A percentile compares a stretch with the other conserved stretches of the same genome.
phyloP scores from a whole-genome alignment of 192 early-diverging fungal species.

The Dimargaris xerosporica region DNA sequence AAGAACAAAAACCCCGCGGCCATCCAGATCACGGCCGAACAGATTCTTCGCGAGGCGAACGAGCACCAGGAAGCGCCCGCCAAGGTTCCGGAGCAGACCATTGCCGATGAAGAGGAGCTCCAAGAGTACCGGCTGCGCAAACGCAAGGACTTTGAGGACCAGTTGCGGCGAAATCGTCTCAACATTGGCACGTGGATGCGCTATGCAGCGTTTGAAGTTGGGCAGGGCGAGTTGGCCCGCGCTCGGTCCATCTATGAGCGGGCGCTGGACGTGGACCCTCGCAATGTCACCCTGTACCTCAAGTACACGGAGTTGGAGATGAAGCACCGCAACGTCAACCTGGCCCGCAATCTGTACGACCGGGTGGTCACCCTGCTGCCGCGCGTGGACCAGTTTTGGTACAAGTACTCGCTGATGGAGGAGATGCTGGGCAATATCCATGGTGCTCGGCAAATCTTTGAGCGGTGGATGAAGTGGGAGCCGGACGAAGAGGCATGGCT shows the following conservation, averaged over 20 bases:
- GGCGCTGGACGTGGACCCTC: constrained; percentile 76
- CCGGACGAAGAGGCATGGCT: constrained; percentile 83
- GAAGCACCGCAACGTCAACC: constrained; percentile 87
- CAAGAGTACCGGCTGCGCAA: constrained; percentile 77
- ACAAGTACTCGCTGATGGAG: constrained; percentile 98
- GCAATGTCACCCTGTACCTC: constrained; percentile 75
- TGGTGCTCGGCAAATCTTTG: constrained; percentile 84
- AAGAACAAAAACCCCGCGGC: constrained; percentile 98
- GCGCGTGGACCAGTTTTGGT: constrained; percentile 71
- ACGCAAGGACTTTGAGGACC: constrained; percentile 89
- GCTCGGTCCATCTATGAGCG: constrained; percentile 83
- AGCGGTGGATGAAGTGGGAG: constrained; percentile 99
- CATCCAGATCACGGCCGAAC: constrained; percentile 97
- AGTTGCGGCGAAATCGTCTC: constrained; percentile 66
- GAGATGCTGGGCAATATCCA: constrained; percentile 83
- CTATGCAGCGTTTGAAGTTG: constrained; percentile 93
- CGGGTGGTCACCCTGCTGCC: constrained; percentile 80
- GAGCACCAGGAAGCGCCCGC: constrained; percentile 54
- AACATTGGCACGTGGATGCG: constrained; percentile 87
- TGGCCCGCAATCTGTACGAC: constrained; percentile 90
- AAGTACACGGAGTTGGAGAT: constrained; percentile 97
- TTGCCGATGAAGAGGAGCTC: constrained; percentile 85
- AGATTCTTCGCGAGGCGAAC: constrained; percentile 89
- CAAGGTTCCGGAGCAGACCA: constrained; percentile 65
- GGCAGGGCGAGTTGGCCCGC: constrained; percentile 70